Evolutionary conservation across 495 filamentous ascomycete genomes (phyloP).

Genomic region (Penicillium odoratum): DNA sequence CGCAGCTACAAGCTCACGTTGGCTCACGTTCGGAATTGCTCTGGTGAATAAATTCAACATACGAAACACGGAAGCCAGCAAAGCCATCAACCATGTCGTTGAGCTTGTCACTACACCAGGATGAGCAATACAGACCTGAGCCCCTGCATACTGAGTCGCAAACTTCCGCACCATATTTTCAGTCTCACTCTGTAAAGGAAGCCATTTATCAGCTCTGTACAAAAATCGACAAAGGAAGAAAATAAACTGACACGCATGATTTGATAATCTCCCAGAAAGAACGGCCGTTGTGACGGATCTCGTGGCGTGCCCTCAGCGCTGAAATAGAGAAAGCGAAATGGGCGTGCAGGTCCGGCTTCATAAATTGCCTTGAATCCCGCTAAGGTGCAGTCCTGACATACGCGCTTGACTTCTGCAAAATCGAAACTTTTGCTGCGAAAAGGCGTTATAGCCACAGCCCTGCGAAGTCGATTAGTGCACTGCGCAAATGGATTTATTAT

Average conservation of each 20-base stretch:
- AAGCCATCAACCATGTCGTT: slow-evolving; percentile 10
- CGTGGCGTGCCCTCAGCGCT: slow-evolving; percentile 40
- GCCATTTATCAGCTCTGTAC: neutral
- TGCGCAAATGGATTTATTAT: neutral
- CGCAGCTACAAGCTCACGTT: slow-evolving; percentile 42
- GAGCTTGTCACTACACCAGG: slow-evolving; percentile 31
- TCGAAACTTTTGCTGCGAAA: slow-evolving; percentile 29
- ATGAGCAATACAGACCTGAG: slow-evolving; percentile 40
- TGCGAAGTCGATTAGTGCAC: neutral
- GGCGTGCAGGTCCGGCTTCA: slow-evolving; percentile 11
- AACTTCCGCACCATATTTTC: slow-evolving; percentile 43
- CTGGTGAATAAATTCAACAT: slow-evolving; percentile 11
- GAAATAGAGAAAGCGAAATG: slow-evolving; percentile 48
- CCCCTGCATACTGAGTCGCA: slow-evolving; percentile 29
- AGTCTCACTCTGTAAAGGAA: slow-evolving; percentile 32
- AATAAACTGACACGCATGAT: slow-evolving; percentile 34
- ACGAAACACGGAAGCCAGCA: slow-evolving; percentile 6
- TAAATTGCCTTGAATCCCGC: slow-evolving; percentile 40
- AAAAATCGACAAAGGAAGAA: slow-evolving; percentile 10
- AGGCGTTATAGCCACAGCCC: slow-evolving; percentile 43
- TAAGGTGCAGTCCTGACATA: slow-evolving; percentile 46
- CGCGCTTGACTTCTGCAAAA: slow-evolving; percentile 40
- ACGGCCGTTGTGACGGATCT: slow-evolving; percentile 39
- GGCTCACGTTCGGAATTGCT: slow-evolving; percentile 32
- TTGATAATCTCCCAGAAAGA: slow-evolving; percentile 35